phyloP scores from a whole-genome alignment of 495 filamentous ascomycete genomes.

The Hypoxylon subgilvum region DNA sequence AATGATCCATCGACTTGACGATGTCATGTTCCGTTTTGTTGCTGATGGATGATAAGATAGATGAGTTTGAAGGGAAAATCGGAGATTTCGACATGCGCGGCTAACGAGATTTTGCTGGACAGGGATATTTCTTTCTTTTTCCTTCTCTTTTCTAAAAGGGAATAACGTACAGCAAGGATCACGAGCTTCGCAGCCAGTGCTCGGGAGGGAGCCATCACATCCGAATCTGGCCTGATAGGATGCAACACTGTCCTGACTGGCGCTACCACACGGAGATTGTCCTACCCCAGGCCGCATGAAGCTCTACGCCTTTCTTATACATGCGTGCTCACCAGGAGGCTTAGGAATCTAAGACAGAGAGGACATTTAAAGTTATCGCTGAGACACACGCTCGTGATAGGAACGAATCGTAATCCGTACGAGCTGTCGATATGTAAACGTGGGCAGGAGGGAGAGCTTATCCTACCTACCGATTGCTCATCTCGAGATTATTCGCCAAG shows the following conservation, averaged over 20 bases:
- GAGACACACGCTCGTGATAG: conserved; percentile 14
- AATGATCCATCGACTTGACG: conserved; percentile 32
- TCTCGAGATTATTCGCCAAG: conserved; percentile 28
- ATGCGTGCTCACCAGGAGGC: conserved; percentile 3
- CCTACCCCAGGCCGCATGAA: conserved; percentile 23
- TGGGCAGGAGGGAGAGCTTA: background rate
- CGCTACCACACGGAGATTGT: conserved; percentile 30
- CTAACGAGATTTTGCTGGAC: conserved; percentile 28
- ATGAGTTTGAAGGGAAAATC: too few relatives aligned
- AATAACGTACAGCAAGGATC: conserved; percentile 23
- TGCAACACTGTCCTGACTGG: conserved; percentile 36
- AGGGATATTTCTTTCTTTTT: conserved; percentile 16
- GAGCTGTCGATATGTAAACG: background rate
- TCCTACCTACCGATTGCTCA: conserved; percentile 3
- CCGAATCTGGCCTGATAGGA: conserved; percentile 30
- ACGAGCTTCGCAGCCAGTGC: conserved; percentile 25
- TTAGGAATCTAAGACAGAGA: conserved; percentile 12
- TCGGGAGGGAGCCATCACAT: conserved; percentile 25
- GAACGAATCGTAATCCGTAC: too few relatives aligned
- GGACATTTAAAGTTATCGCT: conserved; percentile 5
- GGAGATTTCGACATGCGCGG: conserved; percentile 41
- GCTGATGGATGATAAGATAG: too few relatives aligned
- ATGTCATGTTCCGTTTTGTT: conserved; percentile 20
- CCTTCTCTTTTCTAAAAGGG: conserved; percentile 6
- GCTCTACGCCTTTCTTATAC: too few relatives aligned